Evolutionary conservation across 2,329 filamentous ascomycete genomes (phyloP), one percentile per base, ranked within the genome.

Genomic region (Sclerotinia subarctica): DNA sequence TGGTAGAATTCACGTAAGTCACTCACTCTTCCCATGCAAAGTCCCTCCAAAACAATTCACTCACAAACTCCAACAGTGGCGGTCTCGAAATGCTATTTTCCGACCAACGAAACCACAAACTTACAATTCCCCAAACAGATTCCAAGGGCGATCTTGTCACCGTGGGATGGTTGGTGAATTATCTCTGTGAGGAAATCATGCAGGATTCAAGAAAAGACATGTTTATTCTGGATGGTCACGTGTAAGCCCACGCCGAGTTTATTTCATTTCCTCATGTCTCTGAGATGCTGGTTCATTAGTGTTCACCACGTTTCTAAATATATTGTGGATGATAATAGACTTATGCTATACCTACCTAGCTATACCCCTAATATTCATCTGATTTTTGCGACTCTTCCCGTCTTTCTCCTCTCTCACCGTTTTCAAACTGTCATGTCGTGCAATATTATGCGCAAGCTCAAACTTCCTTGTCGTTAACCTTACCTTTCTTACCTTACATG

Each of bases 31-130:
- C 19, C n/a, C 64, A 19, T 5, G 15, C 21, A 15, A 35, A 2
- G 51, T 21, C 38, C 56, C 44, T 59, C 44, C 49, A n/a, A 57
- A 7, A 46, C 11, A 35, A 15, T 1, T 62, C 49, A 63, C 54
- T 66, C 38, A 67, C 59, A 42, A 51, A 56, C 44, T 38, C 24
- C 64, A 69, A 64, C 74, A 94, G 95, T 72, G 95, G 95, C 70
- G 95, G 95, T 29, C 86, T 99, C 24, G 95, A 99, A 81, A 90
- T 97, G 82, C 89, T 99, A 72, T 99, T 99, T 81, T 88, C 89
- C 44, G 90, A 97, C 78, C 83, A 93, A 79, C 87, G 90, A 67
- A 90, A 88, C 73, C 91, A 94, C 78, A 81, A 83, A 29, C 78
- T 99, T 57, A 80, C 83, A 3, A 79, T 98, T 53, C 92, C 94